Evolutionary conservation across 108 stramenopile genomes (phyloP), one percentile per base, ranked within the genome.

Genomic region (Tribonema minus): DNA sequence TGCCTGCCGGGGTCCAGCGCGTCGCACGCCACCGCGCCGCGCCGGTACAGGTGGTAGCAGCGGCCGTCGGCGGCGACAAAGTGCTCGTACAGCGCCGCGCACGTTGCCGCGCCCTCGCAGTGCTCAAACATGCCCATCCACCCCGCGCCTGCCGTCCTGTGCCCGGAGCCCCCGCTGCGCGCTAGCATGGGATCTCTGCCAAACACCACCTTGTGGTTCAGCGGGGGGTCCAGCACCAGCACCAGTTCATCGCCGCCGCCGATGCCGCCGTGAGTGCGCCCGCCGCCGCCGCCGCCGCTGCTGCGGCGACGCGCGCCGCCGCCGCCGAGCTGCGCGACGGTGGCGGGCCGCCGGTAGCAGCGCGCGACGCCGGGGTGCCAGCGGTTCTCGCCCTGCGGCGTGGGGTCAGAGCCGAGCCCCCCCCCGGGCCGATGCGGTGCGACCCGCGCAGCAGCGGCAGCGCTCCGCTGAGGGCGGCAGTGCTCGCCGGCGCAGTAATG

Each of bases 31-130:
- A 73, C 61, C 61, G n/a, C 63, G 62, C 60, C 63, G 3, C 37
- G 62, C 37, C 39, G 72, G 31, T 73, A 73, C 72, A 73, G 33
- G 36, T 73, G 72, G 39, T 73, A 64, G 72, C 72, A 73, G 9
- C 31, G 72, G 0, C 72, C 72, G 37, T 73, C 62, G 38, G 62
- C 72, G 3, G 72, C 72, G 29, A 73, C 60, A 59, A 63, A 73
- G 62, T 73, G 72, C 26, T 64, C 72, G 37, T 61, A 73, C 1
- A 73, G 62, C 4, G 30, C 28, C 0, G 36, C 72, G 6, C 72
- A 73, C 23, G 63, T 62, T 20, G 72, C 62, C 20, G 72, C 72
- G 9, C 72, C 72, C 3, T n/a, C 26, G 12, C 32, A 34, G 39
- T 73, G 72, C 1, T 34, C 61, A 31, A 73, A 73, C 32, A 73